Base-by-base conservation (phyloP, 345 rosid species). In the Brassica nigra region DNA sequence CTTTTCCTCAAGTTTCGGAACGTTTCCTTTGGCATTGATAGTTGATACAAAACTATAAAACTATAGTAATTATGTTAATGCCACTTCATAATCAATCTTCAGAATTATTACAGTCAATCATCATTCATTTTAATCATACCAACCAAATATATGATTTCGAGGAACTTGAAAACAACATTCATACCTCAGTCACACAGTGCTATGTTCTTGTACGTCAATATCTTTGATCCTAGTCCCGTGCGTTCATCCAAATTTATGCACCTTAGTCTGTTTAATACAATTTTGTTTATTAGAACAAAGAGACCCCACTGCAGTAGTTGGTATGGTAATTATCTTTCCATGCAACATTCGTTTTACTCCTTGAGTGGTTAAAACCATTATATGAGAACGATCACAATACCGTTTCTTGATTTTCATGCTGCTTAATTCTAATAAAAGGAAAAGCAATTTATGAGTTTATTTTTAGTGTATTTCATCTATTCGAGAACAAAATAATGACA, bases 11-110 rank as follows among this genome's bases (percentile, higher is more conserved):
- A 31, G 34, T 31, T 31, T 31, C 34, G 34, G 5, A 31, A 31
- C 47, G 3, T 39, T 39, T 8, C 47, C 47, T 39, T 39, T 39
- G 47, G 12, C 12, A 39, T 39, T 39, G 47, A 8, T 39, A 39
- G 12, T 39, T 39, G 47, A 39, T 39, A 39, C 47, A 39, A 10
- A 39, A 39, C 12, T 39, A 39, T 10, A 63, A 59, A 59, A 2
- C 16, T 57, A 29, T 61, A 74, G 7, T 74, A 74, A 15, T 80
- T 28, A 29, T 73, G 42, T 64, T 18, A 75, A 57, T 70, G 72
- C 76, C 79, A 76, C 80, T 80, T 70, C 80, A 27, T 39, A 57
- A 42, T 80, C 76, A 75, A 75, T 74, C 83, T 80, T 80, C 76
- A 55, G 68, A 59, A 68, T 62, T 31, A 42, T 65, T 47, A 74